Base-by-base conservation (phyloP, 108 stramenopile species). In the Nitzschia inconspicua region DNA sequence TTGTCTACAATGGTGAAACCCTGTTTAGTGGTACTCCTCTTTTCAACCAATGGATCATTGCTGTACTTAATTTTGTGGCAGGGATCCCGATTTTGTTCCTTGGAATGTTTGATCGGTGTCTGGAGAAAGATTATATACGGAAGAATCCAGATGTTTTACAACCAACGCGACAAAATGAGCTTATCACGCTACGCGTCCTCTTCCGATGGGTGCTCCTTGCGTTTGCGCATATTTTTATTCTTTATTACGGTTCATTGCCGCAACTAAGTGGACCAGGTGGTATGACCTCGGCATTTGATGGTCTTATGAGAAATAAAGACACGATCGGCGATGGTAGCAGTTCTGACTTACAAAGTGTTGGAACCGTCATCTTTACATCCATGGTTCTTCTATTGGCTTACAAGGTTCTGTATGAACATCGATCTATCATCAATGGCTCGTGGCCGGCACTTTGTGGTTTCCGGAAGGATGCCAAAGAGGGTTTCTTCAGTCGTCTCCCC, bases 71-170 rank as follows among this genome's bases (percentile, higher is more conserved):
- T 69, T 91, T 98, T 63, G 86, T 92, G 44, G 77, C 85, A 2
- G 93, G 80, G 5, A 28, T 77, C 39, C 99, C 97, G 10, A 93
- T 96, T 46, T 27, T 97, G 11, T 62, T 93, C 32, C 63, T 89
- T 37, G 97, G 94, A 9, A 46, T 95, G 18, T 94, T 97, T 50
- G 99, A 99, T 63, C 75, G 94, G 10, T 96, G 96, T 73, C 59
- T 98, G 8, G 73, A 83, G 13, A 85, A 88, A 34, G 85, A 85
- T 28, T 91, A 93, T 57, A 89, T 89, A 7, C 42, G 67, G 30
- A 53, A 41, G 34, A 67, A 92, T 55, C 90, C 94, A n/a, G 68
- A 85, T 63, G 79, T 88, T 13, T 95, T 85, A 68, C 48, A 79
- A 64, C 72, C 85, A n/a, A 80, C 88, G 8, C 76, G 82, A 24